These are phyloP conservation scores for Petunia axillaris DNA, from an alignment of 257 asterid genomes.

Conservation along the genomic window DNA sequence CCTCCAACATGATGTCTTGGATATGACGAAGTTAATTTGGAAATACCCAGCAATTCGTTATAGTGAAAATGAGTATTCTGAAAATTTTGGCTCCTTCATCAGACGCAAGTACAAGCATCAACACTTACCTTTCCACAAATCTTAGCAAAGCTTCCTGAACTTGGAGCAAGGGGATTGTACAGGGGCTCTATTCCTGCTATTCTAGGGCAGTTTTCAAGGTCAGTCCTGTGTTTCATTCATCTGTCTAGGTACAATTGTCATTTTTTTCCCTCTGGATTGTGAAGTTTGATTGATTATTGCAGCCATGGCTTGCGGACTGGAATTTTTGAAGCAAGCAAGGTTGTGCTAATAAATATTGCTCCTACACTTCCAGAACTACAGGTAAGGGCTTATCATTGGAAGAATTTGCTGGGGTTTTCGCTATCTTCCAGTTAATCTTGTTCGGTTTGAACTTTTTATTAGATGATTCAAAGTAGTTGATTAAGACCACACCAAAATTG, in stretches of 20 bases:
- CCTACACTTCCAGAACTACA: constrained; percentile 93
- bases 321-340: constrained; percentile 92
- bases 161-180: constrained; percentile 83
- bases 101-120: constrained; percentile 98
- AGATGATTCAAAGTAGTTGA: neutral
- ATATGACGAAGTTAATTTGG: neutral
- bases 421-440: neutral
- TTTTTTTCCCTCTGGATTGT: constrained; percentile 23
- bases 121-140: constrained; percentile 85
- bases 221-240: neutral
- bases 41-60: neutral
- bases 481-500: constrained; percentile 6
- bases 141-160: constrained; percentile 81
- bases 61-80: constrained; percentile 5
- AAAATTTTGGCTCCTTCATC: constrained; percentile 42
- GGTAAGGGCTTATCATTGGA: constrained; percentile 47
- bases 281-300: constrained; percentile 33
- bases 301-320: constrained; percentile 99
- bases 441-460: neutral
- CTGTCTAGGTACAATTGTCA: neutral
- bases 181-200: constrained; percentile 97
- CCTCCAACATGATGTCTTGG: neutral
- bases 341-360: constrained; percentile 82
- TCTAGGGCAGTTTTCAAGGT: constrained; percentile 97
- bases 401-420: neutral